A percentile compares a stretch with the other conserved stretches of the same genome.
phyloP scores from a whole-genome alignment of 148 eudicot species.

The Tetragonia tetragonoides region DNA sequence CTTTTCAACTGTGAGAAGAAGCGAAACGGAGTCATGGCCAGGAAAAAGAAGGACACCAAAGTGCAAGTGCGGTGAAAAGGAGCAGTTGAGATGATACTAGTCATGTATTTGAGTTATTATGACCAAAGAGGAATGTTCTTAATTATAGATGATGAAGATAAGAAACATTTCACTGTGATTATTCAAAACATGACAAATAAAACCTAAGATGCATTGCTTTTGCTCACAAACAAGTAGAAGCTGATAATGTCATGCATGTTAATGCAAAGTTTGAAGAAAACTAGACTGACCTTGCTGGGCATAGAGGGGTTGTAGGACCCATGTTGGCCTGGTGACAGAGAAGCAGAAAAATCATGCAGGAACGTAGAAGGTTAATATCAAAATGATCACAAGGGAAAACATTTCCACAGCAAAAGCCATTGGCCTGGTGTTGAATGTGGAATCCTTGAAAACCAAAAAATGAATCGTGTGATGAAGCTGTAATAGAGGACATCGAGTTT shows the following conservation, averaged over 20 bases:
- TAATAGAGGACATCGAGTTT: slow-evolving; percentile 39
- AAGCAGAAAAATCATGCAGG: slow-evolving; percentile 37
- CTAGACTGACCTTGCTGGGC: slow-evolving; percentile 59
- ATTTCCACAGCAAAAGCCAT: slow-evolving; percentile 51
- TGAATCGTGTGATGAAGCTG: slow-evolving; percentile 26
- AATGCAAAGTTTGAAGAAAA: slow-evolving; percentile 15
- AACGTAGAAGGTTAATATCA: slow-evolving; percentile 45
- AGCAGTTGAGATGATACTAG: slow-evolving; percentile 46
- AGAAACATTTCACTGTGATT: slow-evolving; percentile 12
- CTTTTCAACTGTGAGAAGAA: slow-evolving; percentile 45
- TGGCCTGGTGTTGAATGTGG: slow-evolving; percentile 49
- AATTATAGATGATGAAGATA: slow-evolving; percentile 24
- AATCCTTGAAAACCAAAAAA: slow-evolving; percentile 33
- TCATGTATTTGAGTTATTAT: slow-evolving; percentile 36
- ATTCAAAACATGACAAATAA: slow-evolving; percentile 38
- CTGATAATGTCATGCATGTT: not conserved
- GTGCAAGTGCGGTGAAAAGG: slow-evolving; percentile 44
- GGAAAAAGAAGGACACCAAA: not conserved
- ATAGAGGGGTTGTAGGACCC: slow-evolving; percentile 61
- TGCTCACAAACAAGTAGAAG: slow-evolving; percentile 27
- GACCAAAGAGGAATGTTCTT: slow-evolving; percentile 16
- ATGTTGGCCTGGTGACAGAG: slow-evolving; percentile 43
- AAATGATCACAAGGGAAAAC: slow-evolving; percentile 50
- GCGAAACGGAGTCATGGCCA: slow-evolving; percentile 31
- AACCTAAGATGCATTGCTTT: slow-evolving; percentile 43